A percentile compares a stretch with the other conserved stretches of the same genome.
Conservation (phyloP, 208 protist species). For the Acanthamoeba quina region DNA sequence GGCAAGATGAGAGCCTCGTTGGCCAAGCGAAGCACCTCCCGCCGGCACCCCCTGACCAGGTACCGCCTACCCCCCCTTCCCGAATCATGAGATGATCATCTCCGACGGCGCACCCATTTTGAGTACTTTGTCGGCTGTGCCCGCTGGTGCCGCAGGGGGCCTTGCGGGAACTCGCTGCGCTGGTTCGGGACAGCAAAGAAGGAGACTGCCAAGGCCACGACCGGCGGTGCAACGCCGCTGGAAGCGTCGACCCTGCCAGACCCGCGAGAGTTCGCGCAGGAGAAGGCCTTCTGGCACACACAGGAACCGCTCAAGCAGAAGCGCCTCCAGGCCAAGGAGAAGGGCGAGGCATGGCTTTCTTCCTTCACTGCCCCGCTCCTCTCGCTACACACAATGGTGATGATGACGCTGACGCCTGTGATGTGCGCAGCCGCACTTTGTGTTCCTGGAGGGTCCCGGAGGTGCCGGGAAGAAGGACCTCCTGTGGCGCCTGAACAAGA, state of each 20-base stretch:
- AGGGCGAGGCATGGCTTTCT: not conserved
- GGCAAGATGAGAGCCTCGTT: too few species aligned
- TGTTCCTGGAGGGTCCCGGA: slow-evolving; percentile 54
- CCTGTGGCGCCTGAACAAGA: slow-evolving; percentile 59
- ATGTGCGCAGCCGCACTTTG: slow-evolving; percentile 13
- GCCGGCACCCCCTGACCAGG: too few species aligned
- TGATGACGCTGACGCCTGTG: not conserved
- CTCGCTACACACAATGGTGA: not conserved
- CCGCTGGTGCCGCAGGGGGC: not conserved
- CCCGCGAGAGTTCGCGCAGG: not conserved
- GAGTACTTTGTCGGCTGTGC: too few species aligned
- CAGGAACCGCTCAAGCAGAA: slow-evolving; percentile 31
- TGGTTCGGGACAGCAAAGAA: not conserved
- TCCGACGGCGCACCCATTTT: too few species aligned
- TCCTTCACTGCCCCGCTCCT: too few species aligned
- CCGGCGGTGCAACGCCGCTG: not conserved
- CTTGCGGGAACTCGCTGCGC: not conserved
- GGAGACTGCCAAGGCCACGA: not conserved
- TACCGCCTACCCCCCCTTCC: too few species aligned
- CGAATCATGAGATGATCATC: too few species aligned
- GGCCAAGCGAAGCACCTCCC: too few species aligned
- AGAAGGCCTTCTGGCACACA: slow-evolving; percentile 31
- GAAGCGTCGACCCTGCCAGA: not conserved
- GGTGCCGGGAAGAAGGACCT: slow-evolving; percentile 66
- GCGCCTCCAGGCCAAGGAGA: slow-evolving; percentile 34